Base-by-base conservation (phyloP, 257 asterid genomes). In the Solanum chilense region DNA sequence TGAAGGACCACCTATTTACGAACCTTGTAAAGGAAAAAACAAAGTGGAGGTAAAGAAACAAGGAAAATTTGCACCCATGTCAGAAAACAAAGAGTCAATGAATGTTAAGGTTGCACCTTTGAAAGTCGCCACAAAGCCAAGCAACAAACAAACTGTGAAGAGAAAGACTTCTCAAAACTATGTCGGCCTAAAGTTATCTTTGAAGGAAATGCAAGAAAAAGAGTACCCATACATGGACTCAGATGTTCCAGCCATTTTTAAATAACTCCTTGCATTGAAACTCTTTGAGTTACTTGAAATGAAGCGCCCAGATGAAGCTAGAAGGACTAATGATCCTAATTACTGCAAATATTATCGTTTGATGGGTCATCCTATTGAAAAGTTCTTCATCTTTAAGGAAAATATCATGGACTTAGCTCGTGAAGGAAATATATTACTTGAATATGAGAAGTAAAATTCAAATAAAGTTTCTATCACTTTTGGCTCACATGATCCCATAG, bases 141-240 rank as follows among this genome's bases (percentile, higher is more conserved):
- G 31, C 1, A 23, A 62, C 3, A 62, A 62, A 11, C 0, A 62
- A 62, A 23, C 0, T 60, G 3, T 64, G 18, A 64, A 64, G 4
- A 11, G 3, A 6, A n/a, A 0, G 3, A 23, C 9, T 64, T 64
- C 0, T n/a, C 33, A 64, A 12, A n/a, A 1, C n/a, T 9, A 64
- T 6, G 4, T 0, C 0, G 2, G 1, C 0, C 5, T 1, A 62
- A 62, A 23, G 3, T n/a, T 62, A 62, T 9, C 1, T 23, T 10
- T 23, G 69, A 62, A 62, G 15, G 69, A 62, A 62, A 62, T 62
- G 31, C 0, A 23, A n/a, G 69, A 3, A 23, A 62, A 62, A 2
- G 29, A 62, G 29, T 62, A 62, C 0, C 69, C 69, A 62, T 0
- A 23, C 29, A 21, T 23, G 31, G 69, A 62, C 7, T 62, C 31